phyloP scores from a whole-genome alignment of 139 green algal species.

The Chlamydomonas incerta region DNA sequence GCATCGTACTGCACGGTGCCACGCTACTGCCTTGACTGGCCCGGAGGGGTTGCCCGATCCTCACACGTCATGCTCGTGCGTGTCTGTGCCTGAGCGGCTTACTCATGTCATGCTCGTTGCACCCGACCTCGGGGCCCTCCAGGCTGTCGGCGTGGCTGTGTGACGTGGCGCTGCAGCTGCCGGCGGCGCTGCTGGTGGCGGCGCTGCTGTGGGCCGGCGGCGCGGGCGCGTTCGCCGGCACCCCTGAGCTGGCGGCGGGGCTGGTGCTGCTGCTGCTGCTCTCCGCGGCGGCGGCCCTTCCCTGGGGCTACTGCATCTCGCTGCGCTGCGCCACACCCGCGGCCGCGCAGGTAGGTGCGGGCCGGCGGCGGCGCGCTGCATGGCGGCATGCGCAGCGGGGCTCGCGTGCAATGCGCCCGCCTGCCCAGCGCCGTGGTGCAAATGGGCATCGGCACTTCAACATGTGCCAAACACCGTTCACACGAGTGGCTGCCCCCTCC shows the following conservation, averaged over 20 bases:
- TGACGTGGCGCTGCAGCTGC: background rate
- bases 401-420: background rate
- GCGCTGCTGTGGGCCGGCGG: constrained; percentile 14
- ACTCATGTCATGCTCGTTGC: too few species aligned
- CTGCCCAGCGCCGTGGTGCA: background rate
- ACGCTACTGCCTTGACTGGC: too few species aligned
- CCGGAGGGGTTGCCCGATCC: too few species aligned
- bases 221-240: constrained; percentile 1
- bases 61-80: too few species aligned
- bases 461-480: too few species aligned
- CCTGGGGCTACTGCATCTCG: constrained; percentile 36
- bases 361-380: too few species aligned
- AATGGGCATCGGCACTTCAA: background rate
- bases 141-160: constrained; percentile 21
- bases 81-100: too few species aligned
- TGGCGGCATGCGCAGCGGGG: too few species aligned
- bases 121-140: too few species aligned
- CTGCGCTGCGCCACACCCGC: background rate
- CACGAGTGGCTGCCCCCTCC: too few species aligned
- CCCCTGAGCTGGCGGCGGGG: background rate
- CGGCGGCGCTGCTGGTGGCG: background rate
- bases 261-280: constrained; percentile 1
- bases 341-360: constrained; percentile 37
- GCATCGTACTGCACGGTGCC: too few species aligned
- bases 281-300: background rate